Conservation (phyloP, 768 basidiomycete species). For the Tylopilus felleus region DNA sequence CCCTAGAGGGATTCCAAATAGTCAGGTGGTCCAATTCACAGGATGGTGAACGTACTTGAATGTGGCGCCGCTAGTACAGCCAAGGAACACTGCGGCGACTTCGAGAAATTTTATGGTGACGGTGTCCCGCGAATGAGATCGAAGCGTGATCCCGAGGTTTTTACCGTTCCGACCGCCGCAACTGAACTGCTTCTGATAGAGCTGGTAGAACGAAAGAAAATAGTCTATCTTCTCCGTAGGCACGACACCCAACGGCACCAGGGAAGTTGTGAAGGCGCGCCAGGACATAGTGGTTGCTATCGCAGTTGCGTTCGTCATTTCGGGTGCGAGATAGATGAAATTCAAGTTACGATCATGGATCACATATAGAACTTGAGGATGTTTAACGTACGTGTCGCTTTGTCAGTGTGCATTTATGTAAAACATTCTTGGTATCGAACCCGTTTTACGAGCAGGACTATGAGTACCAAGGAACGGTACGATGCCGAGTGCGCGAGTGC, state of each 20-base stretch:
- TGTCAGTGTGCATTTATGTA: too few species aligned
- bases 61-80: neutral
- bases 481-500: too few species aligned
- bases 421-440: too few species aligned
- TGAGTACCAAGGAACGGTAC: too few species aligned
- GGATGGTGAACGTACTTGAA: conserved; percentile 4
- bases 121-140: conserved; percentile 10
- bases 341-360: too few species aligned
- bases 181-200: neutral
- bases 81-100: neutral
- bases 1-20: conserved; percentile 21
- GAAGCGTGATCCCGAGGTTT: conserved; percentile 6
- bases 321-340: conserved; percentile 33
- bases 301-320: conserved; percentile 35
- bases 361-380: too few species aligned
- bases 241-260: conserved; percentile 7
- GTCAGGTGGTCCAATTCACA: neutral
- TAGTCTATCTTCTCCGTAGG: neutral
- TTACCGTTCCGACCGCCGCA: neutral
- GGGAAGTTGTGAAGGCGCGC: conserved; percentile 22
- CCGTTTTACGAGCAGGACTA: too few species aligned
- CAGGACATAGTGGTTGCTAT: conserved; percentile 35
- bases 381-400: too few species aligned
- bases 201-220: conserved; percentile 6
- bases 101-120: conserved; percentile 8